phyloP scores from a whole-genome alignment of 164 flowering plant genomes.

The Umbellularia californica region DNA sequence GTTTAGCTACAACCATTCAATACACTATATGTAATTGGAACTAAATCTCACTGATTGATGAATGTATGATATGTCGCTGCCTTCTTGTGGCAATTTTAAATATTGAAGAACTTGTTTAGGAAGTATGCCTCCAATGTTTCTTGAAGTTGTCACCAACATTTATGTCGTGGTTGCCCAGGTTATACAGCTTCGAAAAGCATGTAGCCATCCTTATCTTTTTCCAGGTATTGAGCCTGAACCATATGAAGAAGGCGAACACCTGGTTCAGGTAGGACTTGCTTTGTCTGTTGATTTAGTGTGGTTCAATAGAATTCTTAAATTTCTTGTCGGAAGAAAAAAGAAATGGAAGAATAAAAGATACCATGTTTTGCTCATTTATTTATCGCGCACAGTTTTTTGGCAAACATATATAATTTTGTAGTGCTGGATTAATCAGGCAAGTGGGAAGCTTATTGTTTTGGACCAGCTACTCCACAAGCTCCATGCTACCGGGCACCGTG shows the following conservation, averaged over 20 bases:
- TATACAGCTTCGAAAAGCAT: conserved; percentile 83
- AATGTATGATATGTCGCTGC: neutral
- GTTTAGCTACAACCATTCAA: neutral
- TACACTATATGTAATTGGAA: neutral
- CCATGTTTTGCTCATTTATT: neutral
- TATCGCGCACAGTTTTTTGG: neutral
- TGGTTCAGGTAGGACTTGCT: conserved; percentile 61
- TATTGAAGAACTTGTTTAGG: neutral
- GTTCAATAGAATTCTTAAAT: too few species aligned
- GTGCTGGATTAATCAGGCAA: conserved; percentile 50
- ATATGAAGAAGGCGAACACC: conserved; percentile 92
- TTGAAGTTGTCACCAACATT: conserved; percentile 3
- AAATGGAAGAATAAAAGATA: neutral
- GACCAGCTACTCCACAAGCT: conserved; percentile 78
- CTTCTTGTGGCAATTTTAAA: neutral
- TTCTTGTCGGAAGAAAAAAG: neutral
- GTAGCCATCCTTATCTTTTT: conserved; percentile 96
- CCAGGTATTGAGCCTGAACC: conserved; percentile 99
- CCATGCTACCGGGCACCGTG: conserved; percentile 67
- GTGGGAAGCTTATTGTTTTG: conserved; percentile 84
- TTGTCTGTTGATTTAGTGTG: conserved; percentile 3
- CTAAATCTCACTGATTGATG: neutral
- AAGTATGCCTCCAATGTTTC: conserved; percentile 1
- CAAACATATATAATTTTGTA: conserved; percentile 3
- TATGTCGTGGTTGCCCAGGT: conserved; percentile 43